Percentiles rank a stretch among this genome's conserved stretches.
These are phyloP conservation scores for Wickerhamomyces bisporus DNA, from an alignment of 805 yeast genomes.

Conservation along the genomic window DNA sequence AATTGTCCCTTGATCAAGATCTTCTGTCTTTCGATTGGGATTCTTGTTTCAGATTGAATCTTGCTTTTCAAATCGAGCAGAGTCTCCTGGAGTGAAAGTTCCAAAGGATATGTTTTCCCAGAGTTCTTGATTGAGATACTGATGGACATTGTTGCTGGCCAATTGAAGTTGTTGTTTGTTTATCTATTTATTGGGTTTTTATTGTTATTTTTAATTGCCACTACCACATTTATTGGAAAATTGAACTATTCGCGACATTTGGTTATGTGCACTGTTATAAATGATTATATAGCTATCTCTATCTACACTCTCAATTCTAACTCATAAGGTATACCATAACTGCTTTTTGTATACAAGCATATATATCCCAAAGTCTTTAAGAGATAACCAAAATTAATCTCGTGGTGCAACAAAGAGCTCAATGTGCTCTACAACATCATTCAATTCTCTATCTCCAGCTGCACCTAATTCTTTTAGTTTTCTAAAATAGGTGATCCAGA, in stretches of 20 bases:
- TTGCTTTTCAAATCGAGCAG: conserved; percentile 53
- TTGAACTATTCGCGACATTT: no score
- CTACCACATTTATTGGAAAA: no score
- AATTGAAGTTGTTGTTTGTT: neutral
- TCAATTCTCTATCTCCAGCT: neutral
- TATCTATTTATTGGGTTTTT: no score
- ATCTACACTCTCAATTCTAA: no score
- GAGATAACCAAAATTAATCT: no score
- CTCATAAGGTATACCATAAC: no score
- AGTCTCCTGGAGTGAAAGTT: conserved; percentile 23
- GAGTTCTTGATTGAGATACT: conserved; percentile 51
- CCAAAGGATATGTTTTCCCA: conserved; percentile 58
- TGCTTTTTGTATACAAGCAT: no score
- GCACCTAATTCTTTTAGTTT: neutral
- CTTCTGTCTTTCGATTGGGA: conserved; percentile 88
- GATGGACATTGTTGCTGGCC: conserved; percentile 7
- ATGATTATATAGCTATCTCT: no score
- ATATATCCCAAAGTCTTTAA: no score
- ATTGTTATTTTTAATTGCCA: neutral
- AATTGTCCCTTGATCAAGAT: conserved; percentile 84
- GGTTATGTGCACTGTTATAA: no score
- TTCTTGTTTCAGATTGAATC: conserved; percentile 67
- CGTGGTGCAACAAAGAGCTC: neutral
- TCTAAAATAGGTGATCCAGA: conserved; percentile 5
- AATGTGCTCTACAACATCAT: neutral